These are phyloP conservation scores for Malus fusca DNA, from an alignment of 306 rosid genomes.

Conservation along the genomic window DNA sequence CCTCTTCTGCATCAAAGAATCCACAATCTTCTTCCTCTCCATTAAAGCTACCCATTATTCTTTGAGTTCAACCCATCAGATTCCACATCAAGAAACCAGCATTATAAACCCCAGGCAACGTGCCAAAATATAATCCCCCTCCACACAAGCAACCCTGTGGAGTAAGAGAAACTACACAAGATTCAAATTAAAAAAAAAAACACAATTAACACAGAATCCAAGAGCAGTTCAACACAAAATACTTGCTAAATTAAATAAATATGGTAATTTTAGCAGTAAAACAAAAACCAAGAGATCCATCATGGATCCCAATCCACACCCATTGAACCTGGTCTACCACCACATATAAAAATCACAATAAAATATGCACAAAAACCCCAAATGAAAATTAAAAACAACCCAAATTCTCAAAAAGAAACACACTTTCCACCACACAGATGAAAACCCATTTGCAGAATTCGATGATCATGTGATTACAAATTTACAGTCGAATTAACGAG, in stretches of 20 bases:
- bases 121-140: slow-evolving; percentile 37
- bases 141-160: slow-evolving; percentile 40
- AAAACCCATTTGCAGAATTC: slow-evolving; percentile 14
- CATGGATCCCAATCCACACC: slow-evolving; percentile 80
- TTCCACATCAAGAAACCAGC: slow-evolving; percentile 49
- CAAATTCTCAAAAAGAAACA: slow-evolving; percentile 6
- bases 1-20: slow-evolving; percentile 85
- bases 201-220: slow-evolving; percentile 39
- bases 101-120: slow-evolving; percentile 43
- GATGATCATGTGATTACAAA: slow-evolving; percentile 15
- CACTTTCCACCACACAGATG: slow-evolving; percentile 10
- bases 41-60: slow-evolving; percentile 67
- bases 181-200: slow-evolving; percentile 3
- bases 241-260: slow-evolving; percentile 27
- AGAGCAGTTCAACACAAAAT: slow-evolving; percentile 47
- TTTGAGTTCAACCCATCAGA: slow-evolving; percentile 76
- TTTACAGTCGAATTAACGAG: slow-evolving; percentile 15
- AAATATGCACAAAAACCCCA: slow-evolving; percentile 12
- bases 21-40: slow-evolving; percentile 67
- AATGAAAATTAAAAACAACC: slow-evolving; percentile 14
- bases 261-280: slow-evolving; percentile 28
- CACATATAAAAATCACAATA: slow-evolving; percentile 22
- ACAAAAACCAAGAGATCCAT: slow-evolving; percentile 64
- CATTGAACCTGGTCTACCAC: slow-evolving; percentile 59
- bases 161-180: slow-evolving; percentile 15